phyloP scores from a whole-genome alignment of 2,329 filamentous ascomycete genomes.

The Xylariaceae sp. region DNA sequence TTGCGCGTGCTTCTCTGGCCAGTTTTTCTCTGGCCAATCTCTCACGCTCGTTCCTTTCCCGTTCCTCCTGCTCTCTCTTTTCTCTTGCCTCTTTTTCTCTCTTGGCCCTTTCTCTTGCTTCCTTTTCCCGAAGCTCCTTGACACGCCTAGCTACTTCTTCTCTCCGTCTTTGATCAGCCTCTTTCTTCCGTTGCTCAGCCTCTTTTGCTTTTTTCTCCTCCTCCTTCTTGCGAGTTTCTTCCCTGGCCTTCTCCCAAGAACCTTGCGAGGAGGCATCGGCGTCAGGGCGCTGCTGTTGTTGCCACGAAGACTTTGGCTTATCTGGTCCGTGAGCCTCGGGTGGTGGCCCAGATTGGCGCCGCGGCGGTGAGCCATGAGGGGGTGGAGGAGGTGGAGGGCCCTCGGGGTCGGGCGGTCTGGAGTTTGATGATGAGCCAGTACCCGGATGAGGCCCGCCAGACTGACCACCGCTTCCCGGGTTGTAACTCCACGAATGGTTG shows the following conservation, averaged over 20 bases:
- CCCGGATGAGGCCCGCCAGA: slow-evolving; percentile 18
- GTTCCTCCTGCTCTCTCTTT: slow-evolving; percentile 36
- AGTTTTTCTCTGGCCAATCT: slow-evolving; percentile 32
- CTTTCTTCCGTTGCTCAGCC: slow-evolving; percentile 58
- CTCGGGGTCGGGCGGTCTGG: slow-evolving; percentile 25
- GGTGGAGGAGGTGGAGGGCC: slow-evolving; percentile 37
- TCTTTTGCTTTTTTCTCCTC: slow-evolving; percentile 62
- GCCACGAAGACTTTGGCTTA: slow-evolving; percentile 38
- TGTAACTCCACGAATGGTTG: slow-evolving; percentile 24
- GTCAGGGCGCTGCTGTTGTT: slow-evolving; percentile 29
- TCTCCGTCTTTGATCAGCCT: slow-evolving; percentile 59
- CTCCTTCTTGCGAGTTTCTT: slow-evolving; percentile 62
- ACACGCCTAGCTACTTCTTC: slow-evolving; percentile 54
- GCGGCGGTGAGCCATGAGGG: slow-evolving; percentile 33
- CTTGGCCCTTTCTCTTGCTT: slow-evolving; percentile 35
- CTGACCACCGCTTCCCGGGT: slow-evolving; percentile 23
- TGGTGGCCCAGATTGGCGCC: slow-evolving; percentile 26
- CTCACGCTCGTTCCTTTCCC: slow-evolving; percentile 31
- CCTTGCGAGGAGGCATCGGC: slow-evolving; percentile 37
- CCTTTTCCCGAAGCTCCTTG: slow-evolving; percentile 55
- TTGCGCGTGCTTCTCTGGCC: slow-evolving; percentile 34
- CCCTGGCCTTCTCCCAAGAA: slow-evolving; percentile 67
- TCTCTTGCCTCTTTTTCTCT: slow-evolving; percentile 35
- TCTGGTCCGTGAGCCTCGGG: slow-evolving; percentile 27
- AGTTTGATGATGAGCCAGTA: slow-evolving; percentile 16